Percentiles rank a stretch among this genome's conserved stretches.
phyloP scores from a whole-genome alignment of 768 basidiomycete genomes.

The Collybiopsis confluens region DNA sequence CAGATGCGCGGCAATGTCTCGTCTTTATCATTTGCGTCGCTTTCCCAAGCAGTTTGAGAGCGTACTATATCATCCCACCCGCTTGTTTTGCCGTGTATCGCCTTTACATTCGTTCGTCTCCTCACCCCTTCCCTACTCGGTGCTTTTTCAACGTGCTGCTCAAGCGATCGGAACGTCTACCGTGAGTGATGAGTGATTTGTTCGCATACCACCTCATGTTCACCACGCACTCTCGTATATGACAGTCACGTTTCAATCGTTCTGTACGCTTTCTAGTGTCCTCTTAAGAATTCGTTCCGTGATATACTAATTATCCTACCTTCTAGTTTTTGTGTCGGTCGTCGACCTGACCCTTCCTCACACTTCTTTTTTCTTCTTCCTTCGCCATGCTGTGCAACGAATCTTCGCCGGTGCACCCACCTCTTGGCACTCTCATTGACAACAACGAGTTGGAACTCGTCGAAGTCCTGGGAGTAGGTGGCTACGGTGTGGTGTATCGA shows the following conservation, averaged over 20 bases:
- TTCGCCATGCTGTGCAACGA: constrained; percentile 8
- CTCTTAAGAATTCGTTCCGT: constrained; percentile 5
- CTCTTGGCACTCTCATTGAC: constrained; percentile 80
- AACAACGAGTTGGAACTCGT: constrained; percentile 76
- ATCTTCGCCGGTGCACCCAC: constrained; percentile 33
- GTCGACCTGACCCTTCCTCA: background rate
- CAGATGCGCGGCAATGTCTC: background rate
- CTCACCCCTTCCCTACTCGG: background rate
- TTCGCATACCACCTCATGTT: constrained; percentile 67
- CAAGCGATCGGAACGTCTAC: constrained; percentile 35
- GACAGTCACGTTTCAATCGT: constrained; percentile 35
- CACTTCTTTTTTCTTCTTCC: background rate
- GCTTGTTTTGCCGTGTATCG: background rate
- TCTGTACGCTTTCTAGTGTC: background rate
- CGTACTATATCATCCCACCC: no score
- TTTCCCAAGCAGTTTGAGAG: background rate
- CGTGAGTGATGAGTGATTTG: constrained; percentile 43
- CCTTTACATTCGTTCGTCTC: background rate
- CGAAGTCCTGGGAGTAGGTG: constrained; percentile 86
- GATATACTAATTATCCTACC: background rate
- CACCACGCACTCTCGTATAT: constrained; percentile 52
- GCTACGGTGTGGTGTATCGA: constrained; percentile 94
- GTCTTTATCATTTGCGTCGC: background rate
- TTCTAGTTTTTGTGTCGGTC: background rate
- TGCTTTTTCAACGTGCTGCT: constrained; percentile 22